phyloP scores from a whole-genome alignment of 2,329 filamentous ascomycete species.

The Penicillium occitanis region DNA sequence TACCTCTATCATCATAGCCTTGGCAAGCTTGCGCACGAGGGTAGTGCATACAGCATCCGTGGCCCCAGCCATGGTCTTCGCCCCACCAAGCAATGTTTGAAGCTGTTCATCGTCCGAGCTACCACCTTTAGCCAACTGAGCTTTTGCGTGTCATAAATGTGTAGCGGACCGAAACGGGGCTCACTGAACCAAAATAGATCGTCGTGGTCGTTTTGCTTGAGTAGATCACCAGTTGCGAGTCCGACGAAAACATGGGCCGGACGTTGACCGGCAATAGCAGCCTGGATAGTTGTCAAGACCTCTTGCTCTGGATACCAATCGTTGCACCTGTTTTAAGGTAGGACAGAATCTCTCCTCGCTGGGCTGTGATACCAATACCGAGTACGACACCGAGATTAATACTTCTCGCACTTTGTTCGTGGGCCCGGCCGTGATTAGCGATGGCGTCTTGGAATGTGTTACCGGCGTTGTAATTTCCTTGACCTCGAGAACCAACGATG shows the following conservation, averaged over 20 bases:
- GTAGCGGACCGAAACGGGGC: not conserved
- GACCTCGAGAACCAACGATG: not conserved
- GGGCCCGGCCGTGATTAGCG: not conserved
- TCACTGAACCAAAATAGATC: not conserved
- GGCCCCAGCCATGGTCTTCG: not conserved
- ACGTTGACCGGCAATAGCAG: not conserved
- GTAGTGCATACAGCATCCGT: not conserved
- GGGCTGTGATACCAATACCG: not conserved
- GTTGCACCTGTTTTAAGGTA: not conserved
- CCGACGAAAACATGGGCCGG: not conserved
- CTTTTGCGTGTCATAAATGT: not conserved
- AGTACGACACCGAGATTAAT: not conserved
- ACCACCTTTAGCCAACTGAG: not conserved
- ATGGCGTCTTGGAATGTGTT: not conserved
- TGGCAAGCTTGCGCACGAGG: not conserved
- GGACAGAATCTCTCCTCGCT: not conserved
- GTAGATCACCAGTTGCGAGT: not conserved
- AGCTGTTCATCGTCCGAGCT: not conserved
- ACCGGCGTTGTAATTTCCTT: not conserved
- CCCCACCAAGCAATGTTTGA: not conserved
- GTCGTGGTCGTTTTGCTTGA: not conserved
- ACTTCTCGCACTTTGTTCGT: not conserved
- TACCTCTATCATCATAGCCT: constrained; percentile 10
- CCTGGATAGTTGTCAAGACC: not conserved
- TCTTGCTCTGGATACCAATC: not conserved